Evolutionary conservation across 2,329 filamentous ascomycete species (phyloP).

Genomic region (Colletotrichum abscissum): DNA sequence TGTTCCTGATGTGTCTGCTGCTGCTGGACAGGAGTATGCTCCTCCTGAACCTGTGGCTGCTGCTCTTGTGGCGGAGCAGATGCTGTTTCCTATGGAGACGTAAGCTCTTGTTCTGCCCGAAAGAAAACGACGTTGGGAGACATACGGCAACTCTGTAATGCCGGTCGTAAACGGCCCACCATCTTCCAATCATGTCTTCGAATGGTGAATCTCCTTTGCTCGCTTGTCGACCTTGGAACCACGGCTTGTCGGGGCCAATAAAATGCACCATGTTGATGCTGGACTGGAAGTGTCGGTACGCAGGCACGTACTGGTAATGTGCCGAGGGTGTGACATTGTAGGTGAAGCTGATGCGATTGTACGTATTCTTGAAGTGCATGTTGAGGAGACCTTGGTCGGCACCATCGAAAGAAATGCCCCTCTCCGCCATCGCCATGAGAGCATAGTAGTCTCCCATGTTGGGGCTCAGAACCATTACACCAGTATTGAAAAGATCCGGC

Average conservation of each 20-base stretch:
- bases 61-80: background rate
- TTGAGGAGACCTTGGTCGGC: constrained; percentile 97
- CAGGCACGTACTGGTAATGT: constrained; percentile 97
- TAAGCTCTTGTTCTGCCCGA: background rate
- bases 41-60: background rate
- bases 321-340: constrained; percentile 98
- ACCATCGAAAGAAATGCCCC: constrained; percentile 94
- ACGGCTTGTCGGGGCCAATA: constrained; percentile 92
- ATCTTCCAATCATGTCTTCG: constrained; percentile 84
- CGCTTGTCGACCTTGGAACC: constrained; percentile 73
- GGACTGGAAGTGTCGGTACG: constrained; percentile 91
- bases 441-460: constrained; percentile 90
- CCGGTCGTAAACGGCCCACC: constrained; percentile 95
- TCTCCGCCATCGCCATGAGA: constrained; percentile 83
- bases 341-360: constrained; percentile 89
- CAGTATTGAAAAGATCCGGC: constrained; percentile 99
- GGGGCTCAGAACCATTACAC: constrained; percentile 91
- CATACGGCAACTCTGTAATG: constrained; percentile 75
- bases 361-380: constrained; percentile 87
- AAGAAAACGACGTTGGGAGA: constrained; percentile 25
- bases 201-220: constrained; percentile 72
- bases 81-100: constrained; percentile 10
- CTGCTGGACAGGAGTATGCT: background rate
- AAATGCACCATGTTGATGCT: constrained; percentile 94
- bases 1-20: constrained; percentile 17